Conservation (phyloP, 345 rosid species). For the Citrus cavaleriei region DNA sequence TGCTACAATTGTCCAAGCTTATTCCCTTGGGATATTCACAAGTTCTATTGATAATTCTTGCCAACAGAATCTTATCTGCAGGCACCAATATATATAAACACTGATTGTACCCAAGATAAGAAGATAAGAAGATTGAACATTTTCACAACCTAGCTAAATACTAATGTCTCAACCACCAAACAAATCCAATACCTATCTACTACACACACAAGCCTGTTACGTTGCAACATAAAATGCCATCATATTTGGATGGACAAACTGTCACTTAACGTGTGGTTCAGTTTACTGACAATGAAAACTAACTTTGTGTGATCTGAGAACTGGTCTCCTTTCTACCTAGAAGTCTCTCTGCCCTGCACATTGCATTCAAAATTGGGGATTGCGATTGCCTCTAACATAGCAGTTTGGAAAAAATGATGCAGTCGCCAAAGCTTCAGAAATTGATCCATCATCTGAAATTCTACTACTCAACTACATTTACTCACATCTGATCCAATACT, state of each 20-base stretch:
- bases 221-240: too few relatives aligned
- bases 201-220: too few relatives aligned
- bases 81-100: too few relatives aligned
- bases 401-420: not conserved
- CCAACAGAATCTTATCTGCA: not conserved
- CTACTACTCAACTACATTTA: not conserved
- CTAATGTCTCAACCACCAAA: not conserved
- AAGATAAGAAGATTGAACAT: not conserved
- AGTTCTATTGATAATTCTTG: not conserved
- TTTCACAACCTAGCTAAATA: not conserved
- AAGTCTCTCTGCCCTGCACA: not conserved
- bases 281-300: too few relatives aligned
- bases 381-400: too few relatives aligned
- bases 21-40: not conserved
- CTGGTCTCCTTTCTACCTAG: not conserved
- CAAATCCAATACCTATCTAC: not conserved
- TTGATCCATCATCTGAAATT: not conserved
- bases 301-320: too few relatives aligned
- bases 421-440: not conserved
- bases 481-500: slow-evolving; percentile 1
- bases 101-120: too few relatives aligned
- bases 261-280: too few relatives aligned
- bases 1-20: not conserved
- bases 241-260: too few relatives aligned
- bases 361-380: not conserved